Base-by-base conservation (phyloP, 805 yeast species). In the Helenozyma baotianmanensis region DNA sequence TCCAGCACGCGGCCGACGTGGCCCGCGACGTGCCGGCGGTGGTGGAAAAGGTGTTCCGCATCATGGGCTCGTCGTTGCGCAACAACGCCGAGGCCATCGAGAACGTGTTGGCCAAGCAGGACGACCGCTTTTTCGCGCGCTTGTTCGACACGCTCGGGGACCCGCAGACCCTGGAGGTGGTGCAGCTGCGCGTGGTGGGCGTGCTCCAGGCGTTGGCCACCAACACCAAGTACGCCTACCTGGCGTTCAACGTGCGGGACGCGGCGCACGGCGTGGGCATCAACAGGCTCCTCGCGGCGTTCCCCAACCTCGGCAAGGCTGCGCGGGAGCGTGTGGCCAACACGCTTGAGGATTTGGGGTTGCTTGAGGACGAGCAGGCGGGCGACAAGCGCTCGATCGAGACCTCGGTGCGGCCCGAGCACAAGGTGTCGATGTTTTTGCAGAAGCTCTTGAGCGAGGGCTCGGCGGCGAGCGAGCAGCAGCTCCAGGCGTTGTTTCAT, bases 31-130 rank as follows among this genome's bases (percentile, higher is more conserved):
- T 35, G 29, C 13, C 37, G 9, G 43, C 34, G n/a, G 30, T 65
- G 1, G 62, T 68, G 36, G 92, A 86, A 36, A 47, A 72, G 27
- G 54, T 78, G 1, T 71, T 77, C 10, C 64, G 87, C 39, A 64
- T 82, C 18, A 62, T 88, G 37, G 80, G 83, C 0, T 69, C 85
- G 4, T 58, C 89, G 4, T 55, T 87, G 27, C 69, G 96, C 47
- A 87, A 87, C 53, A 88, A 88, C 51, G 78, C 76, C 2, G 73
- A 71, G 2, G 87, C 88, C 0, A 42, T 70, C 2, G 54, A 55
- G 2, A 64, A 64, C 33, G 58, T 72, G 10, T 37, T 60, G 21
- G 34, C 41, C 4, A 45, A 50, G 16, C 51, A 52, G 24, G 34
- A 46, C 8, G 23, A 27, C 12, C 34, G 15, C 11, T 54, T 53